Percentiles rank a stretch among this genome's conserved stretches.
These are phyloP conservation scores for Microsporum ferrugineum DNA, from an alignment of 2,329 filamentous ascomycete genomes.

Conservation along the genomic window DNA sequence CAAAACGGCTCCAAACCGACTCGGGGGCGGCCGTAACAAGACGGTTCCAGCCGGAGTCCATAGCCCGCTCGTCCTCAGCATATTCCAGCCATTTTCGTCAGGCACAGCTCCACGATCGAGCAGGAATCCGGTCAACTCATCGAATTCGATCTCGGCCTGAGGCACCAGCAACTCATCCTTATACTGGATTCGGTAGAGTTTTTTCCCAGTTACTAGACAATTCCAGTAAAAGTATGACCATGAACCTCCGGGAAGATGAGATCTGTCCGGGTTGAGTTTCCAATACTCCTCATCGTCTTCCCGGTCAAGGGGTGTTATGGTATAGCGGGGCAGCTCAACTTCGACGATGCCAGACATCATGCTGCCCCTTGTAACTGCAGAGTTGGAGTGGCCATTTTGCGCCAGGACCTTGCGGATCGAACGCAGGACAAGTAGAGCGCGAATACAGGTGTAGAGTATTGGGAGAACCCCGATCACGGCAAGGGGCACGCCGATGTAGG, in stretches of 20 bases:
- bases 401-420: slow-evolving; percentile 50
- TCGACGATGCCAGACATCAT: slow-evolving; percentile 56
- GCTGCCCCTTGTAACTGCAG: slow-evolving; percentile 50
- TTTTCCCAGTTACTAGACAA: slow-evolving; percentile 50
- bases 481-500: slow-evolving; percentile 47
- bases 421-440: slow-evolving; percentile 49
- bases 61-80: slow-evolving; percentile 46
- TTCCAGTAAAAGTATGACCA: slow-evolving; percentile 59
- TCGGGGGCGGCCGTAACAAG: slow-evolving; percentile 44
- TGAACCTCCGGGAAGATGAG: slow-evolving; percentile 47
- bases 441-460: slow-evolving; percentile 54
- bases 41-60: slow-evolving; percentile 51
- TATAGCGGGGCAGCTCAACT: slow-evolving; percentile 54
- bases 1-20: slow-evolving; percentile 38
- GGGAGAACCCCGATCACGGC: slow-evolving; percentile 51
- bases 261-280: slow-evolving; percentile 42
- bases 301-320: slow-evolving; percentile 50
- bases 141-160: slow-evolving; percentile 44
- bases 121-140: slow-evolving; percentile 50
- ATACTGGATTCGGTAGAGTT: slow-evolving; percentile 54
- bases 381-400: slow-evolving; percentile 40
- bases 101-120: slow-evolving; percentile 53
- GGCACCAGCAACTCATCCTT: slow-evolving; percentile 39
- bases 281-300: slow-evolving; percentile 49
- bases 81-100: slow-evolving; percentile 47